Percentiles rank a stretch among this genome's conserved stretches.
Conservation (phyloP, 78 protist species). For the Tieghemostelium lacteum region DNA sequence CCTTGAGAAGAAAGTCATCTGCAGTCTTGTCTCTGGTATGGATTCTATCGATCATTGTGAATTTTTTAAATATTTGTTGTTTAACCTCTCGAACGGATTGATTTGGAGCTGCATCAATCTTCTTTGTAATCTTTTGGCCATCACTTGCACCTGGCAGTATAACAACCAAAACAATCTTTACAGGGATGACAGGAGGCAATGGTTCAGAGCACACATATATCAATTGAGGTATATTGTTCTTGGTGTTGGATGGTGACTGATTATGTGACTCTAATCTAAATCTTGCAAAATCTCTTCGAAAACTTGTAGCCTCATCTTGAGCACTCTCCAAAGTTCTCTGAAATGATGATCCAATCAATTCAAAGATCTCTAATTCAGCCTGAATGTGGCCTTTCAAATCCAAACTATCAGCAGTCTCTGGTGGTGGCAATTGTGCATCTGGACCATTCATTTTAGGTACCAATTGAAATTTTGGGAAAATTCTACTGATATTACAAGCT, state of each 20-base stretch:
- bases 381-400: conserved; percentile 59
- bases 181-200: conserved; percentile 36
- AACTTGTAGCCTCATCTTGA: conserved; percentile 42
- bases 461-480: conserved; percentile 54
- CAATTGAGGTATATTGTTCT: conserved; percentile 34
- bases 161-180: conserved; percentile 24
- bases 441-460: background rate
- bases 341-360: conserved; percentile 46
- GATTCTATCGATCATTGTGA: conserved; percentile 43
- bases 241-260: background rate
- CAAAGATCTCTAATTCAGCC: conserved; percentile 55
- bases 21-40: conserved; percentile 23
- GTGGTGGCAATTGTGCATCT: background rate
- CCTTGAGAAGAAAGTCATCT: conserved; percentile 43
- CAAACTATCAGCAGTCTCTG: background rate
- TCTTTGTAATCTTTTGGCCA: conserved; percentile 31
- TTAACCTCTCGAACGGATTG: conserved; percentile 7
- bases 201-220: conserved; percentile 54
- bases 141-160: conserved; percentile 10
- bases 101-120: conserved; percentile 29
- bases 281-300: conserved; percentile 61
- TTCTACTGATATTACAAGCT: conserved; percentile 60
- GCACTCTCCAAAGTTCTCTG: conserved; percentile 24
- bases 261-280: conserved; percentile 24
- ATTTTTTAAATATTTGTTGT: conserved; percentile 41